Evolutionary conservation across 352 stramenopile genomes (phyloP).

Genomic region (Phytophthora vignae): DNA sequence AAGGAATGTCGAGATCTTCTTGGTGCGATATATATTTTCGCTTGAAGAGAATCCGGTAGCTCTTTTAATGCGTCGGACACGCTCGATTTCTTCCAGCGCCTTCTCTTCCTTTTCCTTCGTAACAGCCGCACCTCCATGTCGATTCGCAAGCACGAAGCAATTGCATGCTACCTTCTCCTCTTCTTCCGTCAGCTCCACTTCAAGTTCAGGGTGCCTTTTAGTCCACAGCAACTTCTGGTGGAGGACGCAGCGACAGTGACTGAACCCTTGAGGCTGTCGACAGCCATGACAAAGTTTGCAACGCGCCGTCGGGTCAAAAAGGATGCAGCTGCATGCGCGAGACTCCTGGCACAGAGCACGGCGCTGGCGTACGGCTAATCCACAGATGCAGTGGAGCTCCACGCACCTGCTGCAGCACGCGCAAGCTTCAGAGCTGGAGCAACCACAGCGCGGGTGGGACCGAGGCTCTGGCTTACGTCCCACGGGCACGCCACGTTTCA

Average conservation of each 20-base stretch:
- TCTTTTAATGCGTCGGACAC: conserved; percentile 45
- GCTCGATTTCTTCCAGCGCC: conserved; percentile 33
- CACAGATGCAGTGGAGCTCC: conserved; percentile 69
- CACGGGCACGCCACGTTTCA: conserved; percentile 12
- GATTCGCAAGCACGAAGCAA: conserved; percentile 46
- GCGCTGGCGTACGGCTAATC: conserved; percentile 26
- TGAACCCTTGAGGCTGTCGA: conserved; percentile 35
- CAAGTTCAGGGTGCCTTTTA: conserved; percentile 32
- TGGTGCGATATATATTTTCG: conserved; percentile 48
- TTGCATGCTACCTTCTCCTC: conserved; percentile 36
- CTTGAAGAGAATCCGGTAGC: conserved; percentile 48
- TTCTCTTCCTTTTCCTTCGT: conserved; percentile 32
- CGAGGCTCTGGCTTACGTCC: conserved; percentile 31
- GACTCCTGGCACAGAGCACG: conserved; percentile 65
- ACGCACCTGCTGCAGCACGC: conserved; percentile 62
- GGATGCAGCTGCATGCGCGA: conserved; percentile 64
- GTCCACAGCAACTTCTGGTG: conserved; percentile 48
- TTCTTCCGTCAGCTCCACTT: conserved; percentile 21
- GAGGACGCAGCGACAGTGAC: conserved; percentile 72
- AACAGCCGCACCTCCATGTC: conserved; percentile 29
- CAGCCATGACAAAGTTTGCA: conserved; percentile 72
- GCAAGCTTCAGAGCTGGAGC: conserved; percentile 55
- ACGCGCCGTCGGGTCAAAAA: conserved; percentile 33
- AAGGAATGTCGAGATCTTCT: conserved; percentile 40
- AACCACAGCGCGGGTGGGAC: conserved; percentile 50